These are phyloP conservation scores for Purpureocillium takamizusanense DNA, from an alignment of 2,329 filamentous ascomycete species.

Conservation along the genomic window DNA sequence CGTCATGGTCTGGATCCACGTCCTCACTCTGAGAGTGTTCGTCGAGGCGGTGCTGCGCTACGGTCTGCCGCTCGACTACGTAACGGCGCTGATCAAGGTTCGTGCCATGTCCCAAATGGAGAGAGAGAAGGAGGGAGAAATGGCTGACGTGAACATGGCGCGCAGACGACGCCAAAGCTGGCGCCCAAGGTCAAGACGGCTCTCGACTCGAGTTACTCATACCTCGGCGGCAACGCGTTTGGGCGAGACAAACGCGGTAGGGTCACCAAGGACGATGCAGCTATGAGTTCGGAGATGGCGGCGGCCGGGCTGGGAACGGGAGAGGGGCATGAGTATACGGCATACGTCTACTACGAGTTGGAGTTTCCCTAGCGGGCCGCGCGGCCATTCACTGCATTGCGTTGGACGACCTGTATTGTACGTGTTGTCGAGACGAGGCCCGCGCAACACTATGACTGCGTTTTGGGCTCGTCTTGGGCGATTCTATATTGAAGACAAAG, in stretches of 20 bases:
- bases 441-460: too few species aligned
- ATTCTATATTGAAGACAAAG: too few species aligned
- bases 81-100: conserved; percentile 79
- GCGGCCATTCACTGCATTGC: background rate
- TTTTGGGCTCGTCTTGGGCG: too few species aligned
- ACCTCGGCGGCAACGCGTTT: conserved; percentile 90
- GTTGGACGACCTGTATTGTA: too few species aligned
- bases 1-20: conserved; percentile 93
- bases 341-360: conserved; percentile 96
- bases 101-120: too few species aligned
- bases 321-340: conserved; percentile 78
- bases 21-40: conserved; percentile 84
- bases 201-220: conserved; percentile 78
- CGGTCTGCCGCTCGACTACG: conserved; percentile 82
- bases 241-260: conserved; percentile 89
- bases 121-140: too few species aligned
- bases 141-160: background rate
- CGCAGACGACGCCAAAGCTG: conserved; percentile 72
- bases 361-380: conserved; percentile 47
- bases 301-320: conserved; percentile 58
- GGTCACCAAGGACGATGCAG: conserved; percentile 80
- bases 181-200: conserved; percentile 70
- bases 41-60: conserved; percentile 98
- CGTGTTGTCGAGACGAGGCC: too few species aligned
- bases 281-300: conserved; percentile 73